These are phyloP conservation scores for Ogataea trehalophila DNA, from an alignment of 805 yeast species.

Conservation along the genomic window DNA sequence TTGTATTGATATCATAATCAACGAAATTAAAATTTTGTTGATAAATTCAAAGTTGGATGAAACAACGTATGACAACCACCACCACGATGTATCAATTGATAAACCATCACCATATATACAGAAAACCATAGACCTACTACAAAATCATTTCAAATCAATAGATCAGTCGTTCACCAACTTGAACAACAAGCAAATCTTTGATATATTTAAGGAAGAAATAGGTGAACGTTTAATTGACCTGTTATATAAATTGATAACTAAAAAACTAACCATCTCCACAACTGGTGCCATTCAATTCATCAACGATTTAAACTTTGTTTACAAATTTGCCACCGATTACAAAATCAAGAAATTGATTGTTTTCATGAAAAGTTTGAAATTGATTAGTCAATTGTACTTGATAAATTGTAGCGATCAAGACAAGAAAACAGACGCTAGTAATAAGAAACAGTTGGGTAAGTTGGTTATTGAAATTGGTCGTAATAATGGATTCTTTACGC, in stretches of 20 bases:
- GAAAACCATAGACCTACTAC: constrained; percentile 56
- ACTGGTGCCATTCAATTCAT: constrained; percentile 81
- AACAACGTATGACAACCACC: constrained; percentile 46
- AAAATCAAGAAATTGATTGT: constrained; percentile 68
- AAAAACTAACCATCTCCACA: constrained; percentile 61
- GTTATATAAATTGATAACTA: constrained; percentile 71
- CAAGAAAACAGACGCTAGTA: constrained; percentile 38
- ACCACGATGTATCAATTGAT: constrained; percentile 4
- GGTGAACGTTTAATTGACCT: constrained; percentile 80
- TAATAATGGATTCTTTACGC: constrained; percentile 83
- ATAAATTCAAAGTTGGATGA: constrained; percentile 19
- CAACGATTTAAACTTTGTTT: constrained; percentile 74
- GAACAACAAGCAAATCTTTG: constrained; percentile 83
- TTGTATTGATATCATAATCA: constrained; percentile 86
- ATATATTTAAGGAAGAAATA: constrained; percentile 90
- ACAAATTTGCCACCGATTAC: constrained; percentile 61
- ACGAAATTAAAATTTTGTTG: constrained; percentile 47
- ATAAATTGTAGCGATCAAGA: constrained; percentile 49
- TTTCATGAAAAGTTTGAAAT: constrained; percentile 72
- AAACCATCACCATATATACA: constrained; percentile 52
- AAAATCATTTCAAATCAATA: constrained; percentile 66
- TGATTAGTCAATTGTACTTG: constrained; percentile 78
- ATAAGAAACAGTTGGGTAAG: constrained; percentile 71
- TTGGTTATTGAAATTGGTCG: constrained; percentile 78
- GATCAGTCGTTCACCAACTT: constrained; percentile 45